phyloP scores from a whole-genome alignment of 2,329 filamentous ascomycete genomes.

The Elsinoe fawcettii region DNA sequence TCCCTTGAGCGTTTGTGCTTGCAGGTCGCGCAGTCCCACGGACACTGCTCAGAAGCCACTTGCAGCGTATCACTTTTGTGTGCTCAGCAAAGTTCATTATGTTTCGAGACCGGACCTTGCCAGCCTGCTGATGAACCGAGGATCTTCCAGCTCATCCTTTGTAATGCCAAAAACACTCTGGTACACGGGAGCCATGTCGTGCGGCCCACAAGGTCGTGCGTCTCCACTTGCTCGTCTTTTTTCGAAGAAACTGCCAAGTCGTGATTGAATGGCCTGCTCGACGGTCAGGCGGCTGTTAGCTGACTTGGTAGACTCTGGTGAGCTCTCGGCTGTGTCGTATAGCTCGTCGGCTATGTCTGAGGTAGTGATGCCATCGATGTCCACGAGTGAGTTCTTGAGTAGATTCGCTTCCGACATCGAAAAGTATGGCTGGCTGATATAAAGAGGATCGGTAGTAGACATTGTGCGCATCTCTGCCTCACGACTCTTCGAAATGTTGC shows the following conservation, averaged over 20 bases:
- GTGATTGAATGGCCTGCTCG: slow-evolving; percentile 6
- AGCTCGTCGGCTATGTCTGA: not conserved
- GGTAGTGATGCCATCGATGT: not conserved
- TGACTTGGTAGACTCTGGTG: not conserved
- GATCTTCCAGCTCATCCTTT: slow-evolving; percentile 19
- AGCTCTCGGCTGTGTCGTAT: not conserved
- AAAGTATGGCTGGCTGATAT: slow-evolving; percentile 19
- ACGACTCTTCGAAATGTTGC: not conserved
- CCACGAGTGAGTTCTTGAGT: not conserved
- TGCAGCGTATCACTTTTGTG: too few relatives aligned
- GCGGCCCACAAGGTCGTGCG: slow-evolving; percentile 19
- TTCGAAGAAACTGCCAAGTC: slow-evolving; percentile 17
- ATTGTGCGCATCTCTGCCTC: not conserved
- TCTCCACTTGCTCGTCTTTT: slow-evolving; percentile 19
- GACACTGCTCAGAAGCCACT: too few relatives aligned
- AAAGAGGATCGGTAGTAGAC: not conserved
- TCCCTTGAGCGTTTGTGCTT: too few relatives aligned
- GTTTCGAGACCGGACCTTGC: not conserved
- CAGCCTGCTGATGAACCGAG: not conserved
- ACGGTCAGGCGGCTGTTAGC: not conserved
- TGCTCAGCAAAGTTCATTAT: not conserved
- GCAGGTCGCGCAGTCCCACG: too few relatives aligned
- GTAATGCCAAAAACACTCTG: slow-evolving; percentile 16
- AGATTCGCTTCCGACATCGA: slow-evolving; percentile 7
- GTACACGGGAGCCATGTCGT: slow-evolving; percentile 20